These are phyloP conservation scores for Kandelia obovata DNA, from an alignment of 345 rosid species.

Conservation along the genomic window DNA sequence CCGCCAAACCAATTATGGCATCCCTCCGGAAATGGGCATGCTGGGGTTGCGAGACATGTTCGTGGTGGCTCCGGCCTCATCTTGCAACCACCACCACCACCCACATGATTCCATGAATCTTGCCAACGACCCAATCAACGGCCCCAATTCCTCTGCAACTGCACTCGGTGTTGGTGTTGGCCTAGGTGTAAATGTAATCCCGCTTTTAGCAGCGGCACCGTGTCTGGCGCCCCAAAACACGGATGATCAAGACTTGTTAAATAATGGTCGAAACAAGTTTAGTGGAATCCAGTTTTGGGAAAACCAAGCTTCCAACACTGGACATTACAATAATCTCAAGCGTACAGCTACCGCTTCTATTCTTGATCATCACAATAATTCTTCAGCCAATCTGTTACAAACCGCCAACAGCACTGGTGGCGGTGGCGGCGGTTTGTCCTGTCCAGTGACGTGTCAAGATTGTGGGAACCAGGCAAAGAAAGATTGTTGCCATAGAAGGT, in stretches of 20 bases:
- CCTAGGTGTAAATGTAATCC: conserved; percentile 67
- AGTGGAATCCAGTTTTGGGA: conserved; percentile 77
- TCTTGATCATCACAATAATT: conserved; percentile 33
- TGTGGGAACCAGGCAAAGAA: conserved; percentile 99
- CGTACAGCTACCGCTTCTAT: conserved; percentile 23
- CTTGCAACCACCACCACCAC: conserved; percentile 50
- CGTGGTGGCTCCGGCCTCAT: conserved; percentile 70
- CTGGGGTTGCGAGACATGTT: conserved; percentile 65
- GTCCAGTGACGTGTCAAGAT: conserved; percentile 83
- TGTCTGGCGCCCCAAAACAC: conserved; percentile 44
- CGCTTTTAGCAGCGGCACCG: conserved; percentile 63
- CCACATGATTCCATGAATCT: conserved; percentile 38
- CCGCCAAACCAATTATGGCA: conserved; percentile 47
- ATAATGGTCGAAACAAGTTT: conserved; percentile 33
- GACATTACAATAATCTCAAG: conserved; percentile 34
- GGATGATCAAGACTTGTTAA: conserved; percentile 48
- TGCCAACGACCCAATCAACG: conserved; percentile 31
- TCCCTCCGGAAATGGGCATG: conserved; percentile 82
- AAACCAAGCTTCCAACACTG: conserved; percentile 29
- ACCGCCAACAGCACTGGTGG: conserved; percentile 16
- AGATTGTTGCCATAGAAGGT: conserved; percentile 77
- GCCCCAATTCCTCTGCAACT: conserved; percentile 45
- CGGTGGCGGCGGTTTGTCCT: conserved; percentile 42
- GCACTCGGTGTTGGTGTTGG: conserved; percentile 71
- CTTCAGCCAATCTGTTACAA: conserved; percentile 29